Percentiles rank a stretch among this genome's conserved stretches.
phyloP scores from a whole-genome alignment of 129 eudicot genomes.

The sunflower (Helianthus annuus) region DNA sequence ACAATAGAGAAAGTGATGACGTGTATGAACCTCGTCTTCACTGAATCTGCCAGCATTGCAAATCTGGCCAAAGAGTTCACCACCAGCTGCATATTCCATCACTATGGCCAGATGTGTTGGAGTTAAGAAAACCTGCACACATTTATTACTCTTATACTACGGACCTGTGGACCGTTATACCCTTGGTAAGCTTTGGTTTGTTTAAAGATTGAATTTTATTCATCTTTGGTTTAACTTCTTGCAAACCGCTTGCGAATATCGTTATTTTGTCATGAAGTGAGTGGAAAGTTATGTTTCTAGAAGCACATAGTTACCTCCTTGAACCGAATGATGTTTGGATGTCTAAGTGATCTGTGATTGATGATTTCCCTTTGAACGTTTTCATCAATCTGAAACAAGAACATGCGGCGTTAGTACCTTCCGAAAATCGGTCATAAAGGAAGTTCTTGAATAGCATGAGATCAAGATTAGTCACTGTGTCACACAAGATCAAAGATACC shows the following conservation, averaged over 20 bases:
- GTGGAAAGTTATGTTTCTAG: neutral
- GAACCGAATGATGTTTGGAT: slow-evolving; percentile 68
- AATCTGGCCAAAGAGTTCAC: slow-evolving; percentile 63
- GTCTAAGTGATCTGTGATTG: slow-evolving; percentile 67
- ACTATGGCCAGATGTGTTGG: slow-evolving; percentile 73
- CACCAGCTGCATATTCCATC: slow-evolving; percentile 84
- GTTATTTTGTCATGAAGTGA: slow-evolving; percentile 5
- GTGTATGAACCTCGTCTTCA: slow-evolving; percentile 60
- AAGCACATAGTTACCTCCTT: slow-evolving; percentile 47
- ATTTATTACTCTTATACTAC: neutral
- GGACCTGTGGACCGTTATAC: neutral
- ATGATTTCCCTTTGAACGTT: slow-evolving; percentile 66
- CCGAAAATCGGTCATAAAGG: neutral
- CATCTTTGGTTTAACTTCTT: neutral
- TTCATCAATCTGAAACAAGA: slow-evolving; percentile 58
- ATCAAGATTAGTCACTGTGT: neutral
- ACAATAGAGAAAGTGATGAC: neutral
- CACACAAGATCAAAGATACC: neutral
- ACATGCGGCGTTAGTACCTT: neutral
- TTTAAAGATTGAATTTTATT: neutral
- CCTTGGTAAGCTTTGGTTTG: neutral
- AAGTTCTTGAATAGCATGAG: neutral
- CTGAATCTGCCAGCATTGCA: slow-evolving; percentile 79
- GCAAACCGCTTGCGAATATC: neutral
- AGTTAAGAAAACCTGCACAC: slow-evolving; percentile 55